These are phyloP conservation scores for Diplodia corticola DNA, from an alignment of 2,329 filamentous ascomycete species.

Conservation along the genomic window DNA sequence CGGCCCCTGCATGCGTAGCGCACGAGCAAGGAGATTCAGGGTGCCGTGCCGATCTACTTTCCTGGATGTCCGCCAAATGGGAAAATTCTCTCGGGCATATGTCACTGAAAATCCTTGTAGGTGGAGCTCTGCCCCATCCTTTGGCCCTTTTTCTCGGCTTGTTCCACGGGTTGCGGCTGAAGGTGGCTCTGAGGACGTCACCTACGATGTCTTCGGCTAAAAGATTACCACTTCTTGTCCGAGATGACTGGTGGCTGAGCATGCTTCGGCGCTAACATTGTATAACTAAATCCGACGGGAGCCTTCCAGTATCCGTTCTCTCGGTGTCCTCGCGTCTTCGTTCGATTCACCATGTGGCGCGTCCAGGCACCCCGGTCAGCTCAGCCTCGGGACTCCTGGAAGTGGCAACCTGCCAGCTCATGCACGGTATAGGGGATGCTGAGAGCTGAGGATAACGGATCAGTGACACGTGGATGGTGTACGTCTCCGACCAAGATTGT, in stretches of 20 bases:
- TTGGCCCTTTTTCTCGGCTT: neutral
- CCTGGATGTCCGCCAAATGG: no score
- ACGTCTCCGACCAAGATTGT: neutral
- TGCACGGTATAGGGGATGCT: constrained; percentile 2
- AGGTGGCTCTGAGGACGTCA: neutral
- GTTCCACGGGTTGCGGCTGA: neutral
- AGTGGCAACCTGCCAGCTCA: neutral
- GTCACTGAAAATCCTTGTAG: neutral
- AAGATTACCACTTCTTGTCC: neutral
- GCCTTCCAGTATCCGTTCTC: neutral
- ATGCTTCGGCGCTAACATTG: neutral
- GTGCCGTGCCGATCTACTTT: neutral
- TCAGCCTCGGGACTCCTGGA: neutral
- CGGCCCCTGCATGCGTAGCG: neutral
- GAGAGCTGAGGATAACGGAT: constrained; percentile 2
- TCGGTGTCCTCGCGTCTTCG: neutral
- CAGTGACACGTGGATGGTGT: constrained; percentile 3
- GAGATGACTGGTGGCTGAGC: neutral
- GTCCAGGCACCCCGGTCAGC: neutral
- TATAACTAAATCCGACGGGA: neutral
- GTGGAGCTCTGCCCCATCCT: neutral
- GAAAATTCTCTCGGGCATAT: neutral
- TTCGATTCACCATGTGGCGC: neutral
- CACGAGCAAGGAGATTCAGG: no score
- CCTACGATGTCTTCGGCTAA: neutral